Evolutionary conservation across 202 grass and related monocot species (phyloP), one percentile per base, ranked within the genome.

Genomic region (Zoysia matrella): DNA sequence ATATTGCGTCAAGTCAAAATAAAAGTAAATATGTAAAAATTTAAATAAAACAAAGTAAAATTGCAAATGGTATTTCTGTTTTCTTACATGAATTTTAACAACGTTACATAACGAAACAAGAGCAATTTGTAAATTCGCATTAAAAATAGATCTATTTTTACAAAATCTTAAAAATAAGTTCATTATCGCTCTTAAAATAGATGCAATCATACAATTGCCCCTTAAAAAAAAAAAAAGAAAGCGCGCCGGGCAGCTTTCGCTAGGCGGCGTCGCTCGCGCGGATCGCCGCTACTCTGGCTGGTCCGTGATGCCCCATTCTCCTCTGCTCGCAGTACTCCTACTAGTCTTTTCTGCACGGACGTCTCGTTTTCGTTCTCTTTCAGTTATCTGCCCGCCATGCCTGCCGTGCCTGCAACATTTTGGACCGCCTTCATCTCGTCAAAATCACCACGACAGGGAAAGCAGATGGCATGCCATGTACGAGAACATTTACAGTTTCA

Each of bases 211-310:
- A 30, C 22, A 30, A 30, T 30, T 30, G 22, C 22, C 22, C 22
- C 22, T 30, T 30, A 30, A 30, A 30, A 30, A 86, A 86, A 86
- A 86, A 77, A 86, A 80, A 87, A 82, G 79, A 79, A 75, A 82
- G 62, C 74, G 79, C 83, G 62, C 61, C 51, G 9, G 43, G 68
- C 16, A 30, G 81, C 82, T 82, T 82, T 82, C 73, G 60, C 6
- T 85, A 40, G 53, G 18, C 41, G 58, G 52, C 40, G 42, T 1
- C 56, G 47, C 44, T 61, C 8, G 60, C 60, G 22, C 60, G 60
- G 8, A 10, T 62, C 3, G 60, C 73, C 4, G 52, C 61, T 18
- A 55, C 75, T 67, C 60, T 62, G 74, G 78, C 74, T 22, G 73
- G 1, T 68, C 73, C 22, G 22, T 60, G 72, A 74, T 11, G 72